Evolutionary conservation across 2,329 filamentous ascomycete genomes (phyloP), one percentile per base, ranked within the genome.

Genomic region (Leptosphaerulina australis): DNA sequence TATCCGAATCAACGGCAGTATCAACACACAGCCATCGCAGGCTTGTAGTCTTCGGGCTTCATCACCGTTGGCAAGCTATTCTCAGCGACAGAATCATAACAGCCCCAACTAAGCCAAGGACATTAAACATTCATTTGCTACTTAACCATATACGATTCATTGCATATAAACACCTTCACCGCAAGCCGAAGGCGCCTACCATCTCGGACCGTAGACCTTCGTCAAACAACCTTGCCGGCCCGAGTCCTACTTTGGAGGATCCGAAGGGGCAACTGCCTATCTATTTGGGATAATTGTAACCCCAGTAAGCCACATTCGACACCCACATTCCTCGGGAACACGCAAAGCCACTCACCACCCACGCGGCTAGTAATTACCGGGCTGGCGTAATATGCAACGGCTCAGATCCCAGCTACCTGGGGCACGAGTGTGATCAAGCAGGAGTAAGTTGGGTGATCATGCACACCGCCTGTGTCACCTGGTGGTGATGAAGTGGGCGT

Each of bases 321-420:
- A 24, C 33, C 10, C 48, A 51, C 41, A 30, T 31, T 41, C 36
- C 41, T 28, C 24, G 4, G 18, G 30, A 4, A 21, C 41, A 26
- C 35, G n/a, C 34, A 25, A 15, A 7, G n/a, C 4, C n/a, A 17
- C 30, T 39, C 46, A 38, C 26, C 24, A 41, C 36, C 48, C 48
- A 46, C 40, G 48, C 48, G 36, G 48, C 36, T 41, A 41, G 41
- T 51, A 51, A 46, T 41, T 26, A 41, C 41, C 41, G 30, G 46
- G 20, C 28, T 30, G n/a, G 21, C 9, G n/a, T n/a, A n/a, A n/a
- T n/a, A 25, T 14, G 38, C 34, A 38, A 36, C 40, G 43, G 43
- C 45, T 29, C 5, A 17, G 7, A 30, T 7, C 28, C 36, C 14
- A 11, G n/a, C 8, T 17, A 17, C 5, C 26, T 26, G 17, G n/a